Base-by-base conservation (phyloP, 2,329 filamentous ascomycete species). In the Pezicula rhizophila region DNA sequence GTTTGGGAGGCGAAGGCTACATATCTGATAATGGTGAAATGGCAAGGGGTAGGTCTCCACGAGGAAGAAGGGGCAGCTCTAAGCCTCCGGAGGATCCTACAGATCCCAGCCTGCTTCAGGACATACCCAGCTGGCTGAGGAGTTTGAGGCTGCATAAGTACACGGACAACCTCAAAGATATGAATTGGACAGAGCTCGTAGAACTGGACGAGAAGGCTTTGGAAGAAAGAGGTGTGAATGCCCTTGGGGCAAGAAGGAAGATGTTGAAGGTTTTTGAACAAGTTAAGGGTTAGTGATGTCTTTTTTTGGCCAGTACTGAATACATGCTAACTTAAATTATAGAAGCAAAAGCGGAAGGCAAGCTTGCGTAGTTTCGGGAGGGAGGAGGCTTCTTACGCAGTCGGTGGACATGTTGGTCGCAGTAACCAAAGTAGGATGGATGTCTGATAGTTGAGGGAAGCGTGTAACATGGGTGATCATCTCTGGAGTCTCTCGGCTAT, bases 231-330 rank as follows among this genome's bases (percentile, higher is more conserved):
- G 93, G 93, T 44, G 93, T 99, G 28, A 96, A 96, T 67, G 93
- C 93, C 47, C 79, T 97, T 49, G 93, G 93, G 60, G 93, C 93
- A 15, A 79, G 93, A 59, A 87, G 92, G 66, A 99, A 99, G 79
- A 95, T 99, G 89, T 74, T 99, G 52, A 99, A 99, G 81, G 93
- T 97, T 49, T 97, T 97, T 70, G 93, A 97, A 62, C 91, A 96
- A 74, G 92, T 97, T 63, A 89, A 83, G 70, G 87, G 81, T 83
- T 70, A 55, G 71, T 60, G 38, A 15, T 37, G n/a, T 23, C n/a
- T 10, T 35, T 33, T 15, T 41, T 18, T 23, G 1, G 4, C 33
- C 15, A 33, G 15, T 51, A 43, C 43, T 43, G 38, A 6, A 14
- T 18, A 33, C 20, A 45, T 40, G 43, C 66, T 72, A 60, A 72